phyloP scores from a whole-genome alignment of 306 rosid genomes.

The Lablab purpureus region DNA sequence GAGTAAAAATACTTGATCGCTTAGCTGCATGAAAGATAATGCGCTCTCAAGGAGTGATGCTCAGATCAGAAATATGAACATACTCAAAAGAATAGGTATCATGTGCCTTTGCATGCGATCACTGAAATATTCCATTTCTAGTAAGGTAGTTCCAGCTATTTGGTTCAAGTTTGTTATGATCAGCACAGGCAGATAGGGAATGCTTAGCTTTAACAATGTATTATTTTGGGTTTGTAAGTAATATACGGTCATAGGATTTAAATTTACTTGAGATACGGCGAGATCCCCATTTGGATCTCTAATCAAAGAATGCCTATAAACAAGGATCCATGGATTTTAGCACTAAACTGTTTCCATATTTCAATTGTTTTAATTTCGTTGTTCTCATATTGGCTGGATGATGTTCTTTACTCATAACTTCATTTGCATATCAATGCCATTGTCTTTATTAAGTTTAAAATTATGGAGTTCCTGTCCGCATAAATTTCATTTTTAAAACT shows the following conservation, averaged over 20 bases:
- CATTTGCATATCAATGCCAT: neutral
- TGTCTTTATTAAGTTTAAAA: neutral
- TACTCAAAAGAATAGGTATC: slow-evolving; percentile 7
- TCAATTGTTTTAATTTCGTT: slow-evolving; percentile 2
- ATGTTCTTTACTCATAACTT: slow-evolving; percentile 18
- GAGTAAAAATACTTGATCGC: slow-evolving; percentile 30
- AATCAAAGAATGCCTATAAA: neutral
- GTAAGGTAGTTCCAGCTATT: slow-evolving; percentile 35
- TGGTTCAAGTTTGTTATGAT: slow-evolving; percentile 41
- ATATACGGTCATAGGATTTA: slow-evolving; percentile 8
- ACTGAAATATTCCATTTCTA: slow-evolving; percentile 30
- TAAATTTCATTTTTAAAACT: slow-evolving; percentile 28
- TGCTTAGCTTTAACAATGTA: slow-evolving; percentile 36
- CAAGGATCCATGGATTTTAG: slow-evolving; percentile 14
- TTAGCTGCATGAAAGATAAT: slow-evolving; percentile 33
- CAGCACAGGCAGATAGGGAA: slow-evolving; percentile 19
- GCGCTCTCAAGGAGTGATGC: slow-evolving; percentile 26
- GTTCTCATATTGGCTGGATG: slow-evolving; percentile 18
- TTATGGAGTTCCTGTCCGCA: neutral
- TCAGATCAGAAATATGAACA: slow-evolving; percentile 26
- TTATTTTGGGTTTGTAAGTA: slow-evolving; percentile 35
- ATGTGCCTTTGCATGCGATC: neutral
- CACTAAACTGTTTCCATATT: neutral
- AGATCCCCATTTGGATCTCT: slow-evolving; percentile 41
- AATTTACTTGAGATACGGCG: slow-evolving; percentile 31